Percentiles rank a stretch among this genome's conserved stretches.
Evolutionary conservation across 2,329 filamentous ascomycete species (phyloP).

Genomic region (Venturiaceae sp.): DNA sequence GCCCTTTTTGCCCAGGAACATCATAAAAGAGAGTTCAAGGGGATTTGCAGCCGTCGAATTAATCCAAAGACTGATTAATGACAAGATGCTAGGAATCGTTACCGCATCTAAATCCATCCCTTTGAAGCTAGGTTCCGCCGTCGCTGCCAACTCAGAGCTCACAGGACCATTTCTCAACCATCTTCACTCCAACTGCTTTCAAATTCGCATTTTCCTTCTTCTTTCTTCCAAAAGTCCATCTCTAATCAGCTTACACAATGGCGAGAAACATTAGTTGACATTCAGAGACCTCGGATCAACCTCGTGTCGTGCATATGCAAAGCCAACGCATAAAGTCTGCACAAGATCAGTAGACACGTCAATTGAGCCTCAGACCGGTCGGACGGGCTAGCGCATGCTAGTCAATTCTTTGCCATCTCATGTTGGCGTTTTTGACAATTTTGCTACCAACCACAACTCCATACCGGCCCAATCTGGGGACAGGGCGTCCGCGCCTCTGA

Average conservation of each 20-base stretch:
- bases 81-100: too few species aligned
- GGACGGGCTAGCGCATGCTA: not conserved
- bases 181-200: not conserved
- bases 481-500: not conserved
- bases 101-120: too few species aligned
- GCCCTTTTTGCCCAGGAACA: too few species aligned
- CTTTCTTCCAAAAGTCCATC: not conserved
- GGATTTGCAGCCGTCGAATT: too few species aligned
- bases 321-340: not conserved
- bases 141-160: not conserved
- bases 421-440: not conserved
- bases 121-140: not conserved
- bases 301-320: slow-evolving; percentile 1
- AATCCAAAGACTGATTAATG: too few species aligned
- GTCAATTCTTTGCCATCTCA: not conserved
- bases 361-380: slow-evolving; percentile 3
- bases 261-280: not conserved
- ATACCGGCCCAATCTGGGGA: not conserved
- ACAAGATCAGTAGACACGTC: not conserved
- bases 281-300: not conserved
- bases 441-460: not conserved
- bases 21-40: too few species aligned
- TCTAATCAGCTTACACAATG: not conserved
- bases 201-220: not conserved
- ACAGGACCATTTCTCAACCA: too few species aligned